phyloP scores from a whole-genome alignment of 768 basidiomycete genomes.

The Cubamyces sp. region DNA sequence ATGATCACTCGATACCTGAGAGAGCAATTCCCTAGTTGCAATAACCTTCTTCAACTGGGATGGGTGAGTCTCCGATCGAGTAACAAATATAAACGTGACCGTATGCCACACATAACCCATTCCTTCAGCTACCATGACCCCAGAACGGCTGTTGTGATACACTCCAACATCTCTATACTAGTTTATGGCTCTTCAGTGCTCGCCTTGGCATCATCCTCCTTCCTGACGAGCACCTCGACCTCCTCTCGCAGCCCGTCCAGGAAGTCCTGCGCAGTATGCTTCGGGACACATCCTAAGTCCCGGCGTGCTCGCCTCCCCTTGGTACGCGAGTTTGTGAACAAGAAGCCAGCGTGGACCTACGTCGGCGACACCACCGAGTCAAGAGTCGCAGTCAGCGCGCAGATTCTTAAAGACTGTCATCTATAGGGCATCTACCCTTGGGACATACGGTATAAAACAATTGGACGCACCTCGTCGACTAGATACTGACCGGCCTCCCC shows the following conservation, averaged over 20 bases:
- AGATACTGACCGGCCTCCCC: constrained; percentile 3
- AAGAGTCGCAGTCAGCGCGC: no score
- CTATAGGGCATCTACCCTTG: background rate
- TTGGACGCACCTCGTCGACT: background rate
- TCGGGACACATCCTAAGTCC: constrained; percentile 56
- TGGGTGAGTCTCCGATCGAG: no score
- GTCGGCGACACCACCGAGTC: no score
- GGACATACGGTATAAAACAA: background rate
- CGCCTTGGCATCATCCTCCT: background rate
- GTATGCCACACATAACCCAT: no score
- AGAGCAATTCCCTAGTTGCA: no score
- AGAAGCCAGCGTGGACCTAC: background rate
- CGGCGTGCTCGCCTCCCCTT: constrained; percentile 39
- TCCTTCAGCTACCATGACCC: no score
- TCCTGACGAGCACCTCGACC: constrained; percentile 36
- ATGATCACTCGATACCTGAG: no score
- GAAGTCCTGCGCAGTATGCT: constrained; percentile 50
- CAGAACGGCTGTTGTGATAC: no score
- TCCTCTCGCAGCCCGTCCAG: constrained; percentile 51
- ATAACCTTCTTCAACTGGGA: no score
- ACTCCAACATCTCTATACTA: no score
- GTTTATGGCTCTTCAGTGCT: no score
- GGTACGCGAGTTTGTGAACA: constrained; percentile 29
- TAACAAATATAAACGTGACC: no score
- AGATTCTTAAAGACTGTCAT: background rate